Evolutionary conservation across 768 basidiomycete genomes (phyloP).

Genomic region (Boletus rubropictus): DNA sequence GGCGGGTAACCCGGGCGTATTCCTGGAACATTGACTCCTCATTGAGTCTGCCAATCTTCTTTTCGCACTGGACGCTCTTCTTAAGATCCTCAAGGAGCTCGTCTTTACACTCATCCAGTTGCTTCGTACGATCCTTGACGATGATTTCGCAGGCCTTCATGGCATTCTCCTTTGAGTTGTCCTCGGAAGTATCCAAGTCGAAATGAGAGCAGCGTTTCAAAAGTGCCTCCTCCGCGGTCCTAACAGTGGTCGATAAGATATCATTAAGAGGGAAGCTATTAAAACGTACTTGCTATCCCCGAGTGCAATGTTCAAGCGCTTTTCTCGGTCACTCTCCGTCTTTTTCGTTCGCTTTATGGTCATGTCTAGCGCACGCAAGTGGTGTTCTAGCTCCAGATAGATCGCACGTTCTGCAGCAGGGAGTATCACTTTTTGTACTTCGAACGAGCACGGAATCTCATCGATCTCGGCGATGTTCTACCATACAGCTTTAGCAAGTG

Average conservation of each 20-base stretch:
- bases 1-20: slow-evolving; percentile 62
- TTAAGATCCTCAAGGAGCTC: slow-evolving; percentile 66
- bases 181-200: slow-evolving; percentile 60
- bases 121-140: slow-evolving; percentile 71
- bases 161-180: slow-evolving; percentile 59
- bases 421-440: slow-evolving; percentile 60
- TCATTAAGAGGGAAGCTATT: background rate
- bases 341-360: slow-evolving; percentile 61
- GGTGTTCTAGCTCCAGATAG: slow-evolving; percentile 91
- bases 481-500: slow-evolving; percentile 7
- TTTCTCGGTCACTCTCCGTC: slow-evolving; percentile 75
- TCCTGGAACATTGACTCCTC: slow-evolving; percentile 78
- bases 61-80: slow-evolving; percentile 63
- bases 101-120: slow-evolving; percentile 71
- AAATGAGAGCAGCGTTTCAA: slow-evolving; percentile 96
- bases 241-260: slow-evolving; percentile 26
- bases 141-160: slow-evolving; percentile 93
- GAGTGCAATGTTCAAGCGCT: slow-evolving; percentile 78
- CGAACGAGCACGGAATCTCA: slow-evolving; percentile 76
- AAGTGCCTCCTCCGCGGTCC: slow-evolving; percentile 86
- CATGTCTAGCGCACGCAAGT: slow-evolving; percentile 88
- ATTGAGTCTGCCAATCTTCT: slow-evolving; percentile 52
- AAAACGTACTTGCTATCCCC: slow-evolving; percentile 73
- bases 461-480: slow-evolving; percentile 96
- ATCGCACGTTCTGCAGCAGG: slow-evolving; percentile 93